Evolutionary conservation across 2,329 filamentous ascomycete species (phyloP).

Genomic region (Cyphellophora attinorum): DNA sequence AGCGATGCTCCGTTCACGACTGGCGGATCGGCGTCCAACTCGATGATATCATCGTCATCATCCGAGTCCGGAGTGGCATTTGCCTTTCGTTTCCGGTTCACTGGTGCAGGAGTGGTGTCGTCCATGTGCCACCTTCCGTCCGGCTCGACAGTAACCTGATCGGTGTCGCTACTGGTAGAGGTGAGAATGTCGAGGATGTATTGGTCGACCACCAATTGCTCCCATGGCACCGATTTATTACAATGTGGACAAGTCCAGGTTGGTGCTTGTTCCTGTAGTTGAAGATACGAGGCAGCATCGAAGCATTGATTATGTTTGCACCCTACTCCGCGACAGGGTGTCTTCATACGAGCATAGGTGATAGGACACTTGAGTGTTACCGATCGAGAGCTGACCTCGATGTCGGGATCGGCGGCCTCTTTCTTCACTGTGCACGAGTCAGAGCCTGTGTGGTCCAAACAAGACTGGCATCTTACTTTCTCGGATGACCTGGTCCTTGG

Average conservation of each 20-base stretch:
- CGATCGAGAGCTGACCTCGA: constrained; percentile 77
- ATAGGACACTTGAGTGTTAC: constrained; percentile 89
- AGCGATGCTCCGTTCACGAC: constrained; percentile 26
- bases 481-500: constrained; percentile 65
- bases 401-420: constrained; percentile 77
- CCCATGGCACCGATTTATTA: constrained; percentile 71
- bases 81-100: constrained; percentile 25
- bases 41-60: constrained; percentile 42
- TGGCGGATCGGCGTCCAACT: constrained; percentile 32
- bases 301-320: constrained; percentile 94
- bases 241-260: constrained; percentile 97
- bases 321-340: constrained; percentile 67
- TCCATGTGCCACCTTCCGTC: constrained; percentile 60
- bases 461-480: constrained; percentile 53
- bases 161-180: constrained; percentile 58
- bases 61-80: constrained; percentile 29
- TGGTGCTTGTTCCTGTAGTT: constrained; percentile 89
- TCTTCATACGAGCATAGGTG: constrained; percentile 69
- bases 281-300: constrained; percentile 82
- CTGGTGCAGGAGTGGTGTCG: background rate
- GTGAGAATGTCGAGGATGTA: constrained; percentile 82
- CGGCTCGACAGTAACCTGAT: constrained; percentile 85
- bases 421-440: constrained; percentile 53
- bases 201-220: constrained; percentile 76
- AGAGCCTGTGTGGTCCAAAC: constrained; percentile 5